These are phyloP conservation scores for Pilaira anomala DNA, from an alignment of 192 early-diverging fungal species.

Conservation along the genomic window DNA sequence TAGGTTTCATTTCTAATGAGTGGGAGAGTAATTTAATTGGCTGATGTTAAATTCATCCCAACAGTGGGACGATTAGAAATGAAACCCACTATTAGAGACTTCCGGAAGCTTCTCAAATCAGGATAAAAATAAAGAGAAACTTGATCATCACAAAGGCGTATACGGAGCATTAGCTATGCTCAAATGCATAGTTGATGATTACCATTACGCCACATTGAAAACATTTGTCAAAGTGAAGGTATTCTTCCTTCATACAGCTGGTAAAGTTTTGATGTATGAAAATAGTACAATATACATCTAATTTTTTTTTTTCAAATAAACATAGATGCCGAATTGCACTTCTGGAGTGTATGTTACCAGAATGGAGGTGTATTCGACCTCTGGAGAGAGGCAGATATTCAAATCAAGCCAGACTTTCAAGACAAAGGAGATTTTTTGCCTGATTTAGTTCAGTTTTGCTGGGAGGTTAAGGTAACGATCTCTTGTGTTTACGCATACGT, in stretches of 20 bases:
- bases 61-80: too few species aligned
- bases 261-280: neutral
- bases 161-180: constrained; percentile 4
- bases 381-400: neutral
- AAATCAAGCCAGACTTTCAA: neutral
- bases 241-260: constrained; percentile 7
- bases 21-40: too few species aligned
- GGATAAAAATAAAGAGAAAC: neutral
- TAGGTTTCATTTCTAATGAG: too few species aligned
- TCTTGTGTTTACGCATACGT: neutral
- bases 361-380: neutral
- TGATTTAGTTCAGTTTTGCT: constrained; percentile 2
- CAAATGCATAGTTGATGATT: neutral
- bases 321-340: neutral
- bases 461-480: neutral
- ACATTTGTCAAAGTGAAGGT: neutral
- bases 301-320: neutral
- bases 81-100: neutral
- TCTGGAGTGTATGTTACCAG: constrained; percentile 1
- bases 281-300: neutral
- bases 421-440: constrained; percentile 2
- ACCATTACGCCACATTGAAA: neutral
- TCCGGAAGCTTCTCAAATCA: neutral
- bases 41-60: too few species aligned
- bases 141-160: constrained; percentile 6